Conservation (phyloP, 371 early-diverging fungal species). For the Apophysomyces sp. region DNA sequence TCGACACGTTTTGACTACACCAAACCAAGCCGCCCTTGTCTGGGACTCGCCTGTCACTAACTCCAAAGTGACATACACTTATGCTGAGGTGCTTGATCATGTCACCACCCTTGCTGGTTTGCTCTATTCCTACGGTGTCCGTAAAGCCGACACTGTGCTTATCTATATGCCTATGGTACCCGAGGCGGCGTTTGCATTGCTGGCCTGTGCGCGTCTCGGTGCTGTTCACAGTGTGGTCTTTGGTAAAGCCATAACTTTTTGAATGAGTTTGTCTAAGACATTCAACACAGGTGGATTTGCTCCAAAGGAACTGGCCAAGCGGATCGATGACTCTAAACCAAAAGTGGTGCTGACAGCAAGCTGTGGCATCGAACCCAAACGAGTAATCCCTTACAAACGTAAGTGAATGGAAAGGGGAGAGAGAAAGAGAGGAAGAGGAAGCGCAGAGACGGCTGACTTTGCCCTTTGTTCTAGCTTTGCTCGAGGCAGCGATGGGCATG, state of each 20-base stretch:
- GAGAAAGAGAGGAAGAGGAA: no score
- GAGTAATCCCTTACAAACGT: slow-evolving; percentile 67
- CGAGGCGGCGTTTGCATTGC: slow-evolving; percentile 83
- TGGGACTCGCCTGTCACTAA: slow-evolving; percentile 75
- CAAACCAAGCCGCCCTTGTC: slow-evolving; percentile 68
- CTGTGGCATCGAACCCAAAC: slow-evolving; percentile 75
- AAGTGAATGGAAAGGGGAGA: slow-evolving; percentile 4
- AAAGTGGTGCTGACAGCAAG: slow-evolving; percentile 75
- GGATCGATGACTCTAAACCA: slow-evolving; percentile 78
- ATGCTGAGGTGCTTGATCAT: slow-evolving; percentile 64
- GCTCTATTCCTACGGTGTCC: slow-evolving; percentile 66
- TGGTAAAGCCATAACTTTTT: slow-evolving; percentile 17
- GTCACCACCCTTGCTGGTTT: slow-evolving; percentile 79
- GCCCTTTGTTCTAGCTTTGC: slow-evolving; percentile 49
- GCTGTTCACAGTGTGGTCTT: slow-evolving; percentile 79
- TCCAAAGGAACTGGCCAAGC: slow-evolving; percentile 75
- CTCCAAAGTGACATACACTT: slow-evolving; percentile 62
- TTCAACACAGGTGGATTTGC: slow-evolving; percentile 78
- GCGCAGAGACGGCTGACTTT: background rate
- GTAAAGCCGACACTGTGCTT: slow-evolving; percentile 81
- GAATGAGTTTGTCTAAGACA: background rate
- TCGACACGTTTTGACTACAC: slow-evolving; percentile 65
- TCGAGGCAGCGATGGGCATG: slow-evolving; percentile 63
- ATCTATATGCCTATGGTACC: slow-evolving; percentile 93
- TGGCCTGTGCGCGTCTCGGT: slow-evolving; percentile 92